Conservation (phyloP, 129 eudicot species). For the Deinandra increscens region DNA sequence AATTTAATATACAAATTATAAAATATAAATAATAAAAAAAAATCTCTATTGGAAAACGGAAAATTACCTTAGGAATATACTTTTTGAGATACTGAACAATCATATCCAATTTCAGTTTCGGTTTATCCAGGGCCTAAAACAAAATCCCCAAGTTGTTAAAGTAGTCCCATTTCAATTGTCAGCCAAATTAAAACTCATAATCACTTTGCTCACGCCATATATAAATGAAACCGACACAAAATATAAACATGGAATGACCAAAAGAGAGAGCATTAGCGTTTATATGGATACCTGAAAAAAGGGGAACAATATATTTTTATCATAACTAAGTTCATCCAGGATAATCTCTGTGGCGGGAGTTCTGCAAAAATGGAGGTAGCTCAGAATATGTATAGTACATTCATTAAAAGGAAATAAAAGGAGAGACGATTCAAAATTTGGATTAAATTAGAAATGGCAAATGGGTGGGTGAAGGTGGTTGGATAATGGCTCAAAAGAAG, state of each 20-base stretch:
- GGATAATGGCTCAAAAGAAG: background rate
- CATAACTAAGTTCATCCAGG: conserved; percentile 71
- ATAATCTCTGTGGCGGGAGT: conserved; percentile 69
- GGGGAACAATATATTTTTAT: conserved; percentile 51
- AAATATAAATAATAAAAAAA: background rate
- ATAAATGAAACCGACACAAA: background rate
- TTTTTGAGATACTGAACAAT: conserved; percentile 69
- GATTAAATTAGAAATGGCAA: background rate
- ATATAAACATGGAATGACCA: background rate
- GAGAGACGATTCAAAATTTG: background rate
- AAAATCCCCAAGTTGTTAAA: conserved; percentile 17
- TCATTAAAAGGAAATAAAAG: background rate
- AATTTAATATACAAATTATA: background rate
- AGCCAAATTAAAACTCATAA: background rate
- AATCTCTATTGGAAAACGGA: background rate
- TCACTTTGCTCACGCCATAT: background rate
- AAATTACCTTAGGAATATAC: conserved; percentile 73
- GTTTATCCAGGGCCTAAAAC: conserved; percentile 70
- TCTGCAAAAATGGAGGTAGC: conserved; percentile 44
- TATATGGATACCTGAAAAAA: conserved; percentile 59
- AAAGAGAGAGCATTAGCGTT: background rate
- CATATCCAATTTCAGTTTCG: conserved; percentile 66
- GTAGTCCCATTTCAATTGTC: background rate
- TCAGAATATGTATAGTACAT: too few species aligned
- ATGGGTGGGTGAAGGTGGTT: background rate